Evolutionary conservation across 139 green algal species (phyloP).

Genomic region (Gonium pectorale): DNA sequence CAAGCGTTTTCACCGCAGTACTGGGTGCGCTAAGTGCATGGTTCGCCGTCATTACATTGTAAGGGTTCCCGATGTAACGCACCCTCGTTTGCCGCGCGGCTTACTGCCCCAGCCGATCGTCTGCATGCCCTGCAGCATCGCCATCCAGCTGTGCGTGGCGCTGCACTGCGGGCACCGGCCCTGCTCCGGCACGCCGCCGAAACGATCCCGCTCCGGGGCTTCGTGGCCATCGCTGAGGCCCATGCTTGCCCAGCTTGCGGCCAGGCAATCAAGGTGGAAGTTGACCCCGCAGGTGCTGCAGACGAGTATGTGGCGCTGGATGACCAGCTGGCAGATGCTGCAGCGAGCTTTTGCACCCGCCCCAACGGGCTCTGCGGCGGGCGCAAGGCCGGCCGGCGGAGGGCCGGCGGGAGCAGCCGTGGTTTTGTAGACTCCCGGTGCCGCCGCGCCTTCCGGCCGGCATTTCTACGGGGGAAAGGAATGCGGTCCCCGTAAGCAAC

Average conservation of each 20-base stretch:
- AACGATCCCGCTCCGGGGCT: background rate
- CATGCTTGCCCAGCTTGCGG: slow-evolving; percentile 2
- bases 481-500: too few species aligned
- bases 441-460: too few species aligned
- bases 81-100: slow-evolving; percentile 12
- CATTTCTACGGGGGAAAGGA: too few species aligned
- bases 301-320: slow-evolving; percentile 28
- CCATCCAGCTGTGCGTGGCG: slow-evolving; percentile 43
- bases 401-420: too few species aligned
- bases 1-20: too few species aligned
- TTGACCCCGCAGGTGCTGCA: slow-evolving; percentile 17
- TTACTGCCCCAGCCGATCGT: slow-evolving; percentile 11
- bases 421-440: too few species aligned
- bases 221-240: background rate
- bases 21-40: too few species aligned
- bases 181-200: slow-evolving; percentile 38
- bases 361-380: too few species aligned
- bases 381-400: too few species aligned
- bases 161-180: slow-evolving; percentile 36
- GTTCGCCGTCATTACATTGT: too few species aligned
- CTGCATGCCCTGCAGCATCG: slow-evolving; percentile 30
- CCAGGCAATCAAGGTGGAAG: slow-evolving; percentile 49
- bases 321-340: slow-evolving; percentile 12
- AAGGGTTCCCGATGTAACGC: too few species aligned
- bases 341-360: too few species aligned